A percentile compares a stretch with the other conserved stretches of the same genome.
phyloP scores from a whole-genome alignment of 257 asterid genomes.

The Petunia secreta region DNA sequence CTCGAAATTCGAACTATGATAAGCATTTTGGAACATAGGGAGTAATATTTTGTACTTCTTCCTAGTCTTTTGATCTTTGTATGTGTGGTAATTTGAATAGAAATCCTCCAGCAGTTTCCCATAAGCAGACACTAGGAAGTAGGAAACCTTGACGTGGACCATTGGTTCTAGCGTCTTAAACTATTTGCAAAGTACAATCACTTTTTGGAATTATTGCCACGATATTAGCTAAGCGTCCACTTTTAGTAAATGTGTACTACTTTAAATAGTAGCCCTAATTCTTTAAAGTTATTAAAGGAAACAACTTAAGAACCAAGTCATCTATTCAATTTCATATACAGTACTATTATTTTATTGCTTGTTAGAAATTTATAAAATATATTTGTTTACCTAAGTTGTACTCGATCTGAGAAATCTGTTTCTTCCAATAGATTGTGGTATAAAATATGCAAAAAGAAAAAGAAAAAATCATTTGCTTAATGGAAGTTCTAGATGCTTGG shows the following conservation, averaged over 20 bases:
- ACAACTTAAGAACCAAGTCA: background rate
- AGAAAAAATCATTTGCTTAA: background rate
- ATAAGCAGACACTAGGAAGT: too few relatives aligned
- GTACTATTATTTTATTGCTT: background rate
- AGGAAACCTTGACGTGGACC: too few relatives aligned
- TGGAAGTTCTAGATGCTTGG: slow-evolving; percentile 31
- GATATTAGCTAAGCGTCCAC: background rate
- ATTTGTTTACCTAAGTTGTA: background rate
- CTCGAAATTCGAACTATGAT: too few relatives aligned
- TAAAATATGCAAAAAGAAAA: background rate
- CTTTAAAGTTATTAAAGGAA: background rate
- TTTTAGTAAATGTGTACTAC: background rate
- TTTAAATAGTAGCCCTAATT: background rate
- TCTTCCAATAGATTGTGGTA: background rate
- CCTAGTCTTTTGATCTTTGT: too few relatives aligned
- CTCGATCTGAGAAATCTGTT: background rate
- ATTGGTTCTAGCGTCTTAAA: too few relatives aligned
- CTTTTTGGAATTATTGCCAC: background rate
- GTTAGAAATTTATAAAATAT: background rate
- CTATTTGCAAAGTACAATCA: too few relatives aligned
- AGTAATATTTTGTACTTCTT: too few relatives aligned
- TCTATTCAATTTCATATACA: background rate
- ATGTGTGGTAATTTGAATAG: too few relatives aligned
- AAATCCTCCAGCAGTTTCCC: too few relatives aligned
- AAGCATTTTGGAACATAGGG: too few relatives aligned